Evolutionary conservation across 108 stramenopile species (phyloP).

Genomic region (Discostella pseudostelligera): DNA sequence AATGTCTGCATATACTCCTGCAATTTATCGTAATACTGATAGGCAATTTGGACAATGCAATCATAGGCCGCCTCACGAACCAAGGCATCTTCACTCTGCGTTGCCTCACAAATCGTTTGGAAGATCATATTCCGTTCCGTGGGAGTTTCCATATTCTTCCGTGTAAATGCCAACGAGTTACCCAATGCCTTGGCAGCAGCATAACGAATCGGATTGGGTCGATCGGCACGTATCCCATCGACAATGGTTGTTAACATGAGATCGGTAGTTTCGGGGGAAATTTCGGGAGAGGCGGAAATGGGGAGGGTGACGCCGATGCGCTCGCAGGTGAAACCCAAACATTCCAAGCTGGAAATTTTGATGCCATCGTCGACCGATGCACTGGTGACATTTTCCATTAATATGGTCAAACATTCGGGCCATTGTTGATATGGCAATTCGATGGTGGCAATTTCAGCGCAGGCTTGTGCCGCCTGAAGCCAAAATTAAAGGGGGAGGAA

Average conservation of each 20-base stretch:
- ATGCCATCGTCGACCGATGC: constrained; percentile 52
- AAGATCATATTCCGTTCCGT: constrained; percentile 93
- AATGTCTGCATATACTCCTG: constrained; percentile 89
- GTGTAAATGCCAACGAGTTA: constrained; percentile 89
- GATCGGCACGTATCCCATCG: constrained; percentile 86
- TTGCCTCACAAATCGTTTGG: constrained; percentile 93
- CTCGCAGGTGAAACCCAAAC: constrained; percentile 95
- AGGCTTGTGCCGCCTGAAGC: constrained; percentile 76
- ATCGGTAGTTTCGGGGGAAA: constrained; percentile 79
- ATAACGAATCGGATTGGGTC: constrained; percentile 77
- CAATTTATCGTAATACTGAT: constrained; percentile 91
- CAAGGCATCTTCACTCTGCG: constrained; percentile 62
- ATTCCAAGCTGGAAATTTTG: constrained; percentile 89
- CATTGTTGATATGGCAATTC: constrained; percentile 86
- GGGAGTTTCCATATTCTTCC: constrained; percentile 89
- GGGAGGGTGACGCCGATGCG: constrained; percentile 56
- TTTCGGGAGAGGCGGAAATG: constrained; percentile 56
- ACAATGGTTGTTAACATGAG: constrained; percentile 95
- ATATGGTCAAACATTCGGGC: constrained; percentile 75
- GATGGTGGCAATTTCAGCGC: constrained; percentile 82
- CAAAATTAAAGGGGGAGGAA: no score
- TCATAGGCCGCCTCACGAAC: constrained; percentile 89
- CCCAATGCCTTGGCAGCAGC: constrained; percentile 88
- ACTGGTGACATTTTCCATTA: constrained; percentile 77
- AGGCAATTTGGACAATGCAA: constrained; percentile 86